Conservation (phyloP, 495 filamentous ascomycete species). For the Paragyromitra xinjiangensis region DNA sequence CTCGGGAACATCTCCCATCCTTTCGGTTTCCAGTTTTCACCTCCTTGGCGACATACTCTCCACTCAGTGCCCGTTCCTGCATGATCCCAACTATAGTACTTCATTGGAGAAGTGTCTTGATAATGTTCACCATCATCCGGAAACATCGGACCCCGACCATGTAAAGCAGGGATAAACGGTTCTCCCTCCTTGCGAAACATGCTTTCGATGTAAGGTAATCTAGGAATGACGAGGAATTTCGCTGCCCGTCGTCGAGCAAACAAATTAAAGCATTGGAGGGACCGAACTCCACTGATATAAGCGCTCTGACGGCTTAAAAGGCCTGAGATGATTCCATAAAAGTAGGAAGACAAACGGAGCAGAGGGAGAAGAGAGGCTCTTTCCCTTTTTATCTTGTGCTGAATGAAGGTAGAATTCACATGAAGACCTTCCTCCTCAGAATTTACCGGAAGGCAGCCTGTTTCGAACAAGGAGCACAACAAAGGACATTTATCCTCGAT, state of each 20-base stretch:
- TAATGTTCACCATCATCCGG: neutral
- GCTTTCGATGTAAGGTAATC: neutral
- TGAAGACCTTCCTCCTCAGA: constrained; percentile 8
- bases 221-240: neutral
- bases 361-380: neutral
- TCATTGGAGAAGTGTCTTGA: neutral
- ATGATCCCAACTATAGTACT: neutral
- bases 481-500: constrained; percentile 7
- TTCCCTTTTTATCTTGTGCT: constrained; percentile 9
- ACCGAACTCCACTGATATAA: constrained; percentile 23
- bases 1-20: constrained; percentile 37
- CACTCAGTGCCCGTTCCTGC: neutral
- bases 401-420: constrained; percentile 18
- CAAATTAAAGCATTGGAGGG: constrained; percentile 14
- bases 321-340: constrained; percentile 22
- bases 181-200: constrained; percentile 19
- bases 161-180: neutral
- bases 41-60: neutral
- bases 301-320: constrained; percentile 3
- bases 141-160: neutral
- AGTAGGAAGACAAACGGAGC: constrained; percentile 18
- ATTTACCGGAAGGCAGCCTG: constrained; percentile 7
- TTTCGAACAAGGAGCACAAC: neutral
- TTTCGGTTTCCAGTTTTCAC: constrained; percentile 10
- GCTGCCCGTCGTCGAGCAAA: neutral